These are phyloP conservation scores for Abrus precatorius DNA, from an alignment of 306 rosid species.

Conservation along the genomic window DNA sequence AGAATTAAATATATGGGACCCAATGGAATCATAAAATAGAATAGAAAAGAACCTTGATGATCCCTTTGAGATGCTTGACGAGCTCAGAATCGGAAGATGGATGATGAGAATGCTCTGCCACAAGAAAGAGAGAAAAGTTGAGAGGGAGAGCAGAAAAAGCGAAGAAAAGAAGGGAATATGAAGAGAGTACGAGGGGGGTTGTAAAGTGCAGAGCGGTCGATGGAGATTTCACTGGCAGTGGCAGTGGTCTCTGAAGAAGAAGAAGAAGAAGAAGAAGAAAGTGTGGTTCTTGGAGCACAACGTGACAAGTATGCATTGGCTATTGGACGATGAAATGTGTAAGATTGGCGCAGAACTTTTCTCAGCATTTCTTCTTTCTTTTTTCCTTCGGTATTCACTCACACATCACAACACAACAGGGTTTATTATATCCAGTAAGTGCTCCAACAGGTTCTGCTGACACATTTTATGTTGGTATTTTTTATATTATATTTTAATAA, in stretches of 20 bases:
- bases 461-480: background rate
- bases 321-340: conserved; percentile 42
- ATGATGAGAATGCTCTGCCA: conserved; percentile 54
- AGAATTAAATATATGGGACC: background rate
- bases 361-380: conserved; percentile 44
- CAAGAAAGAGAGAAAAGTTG: conserved; percentile 2
- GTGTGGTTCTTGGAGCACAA: no score
- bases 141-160: background rate
- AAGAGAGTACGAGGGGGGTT: conserved; percentile 56
- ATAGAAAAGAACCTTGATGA: conserved; percentile 54
- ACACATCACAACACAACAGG: no score
- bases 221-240: conserved; percentile 47
- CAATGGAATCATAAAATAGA: background rate
- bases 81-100: conserved; percentile 60
- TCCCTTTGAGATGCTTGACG: conserved; percentile 63
- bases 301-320: conserved; percentile 29
- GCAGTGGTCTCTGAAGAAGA: conserved; percentile 2
- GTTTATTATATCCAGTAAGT: no score
- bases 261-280: conserved; percentile 34
- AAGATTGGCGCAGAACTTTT: conserved; percentile 42
- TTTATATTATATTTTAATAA: background rate
- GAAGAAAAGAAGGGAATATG: background rate
- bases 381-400: no score
- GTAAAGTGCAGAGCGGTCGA: conserved; percentile 59
- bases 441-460: no score